Percentiles rank a stretch among this genome's conserved stretches.
Conservation (phyloP, 1,139 yeast genomes). For the Yamadazyma trypodendri region DNA sequence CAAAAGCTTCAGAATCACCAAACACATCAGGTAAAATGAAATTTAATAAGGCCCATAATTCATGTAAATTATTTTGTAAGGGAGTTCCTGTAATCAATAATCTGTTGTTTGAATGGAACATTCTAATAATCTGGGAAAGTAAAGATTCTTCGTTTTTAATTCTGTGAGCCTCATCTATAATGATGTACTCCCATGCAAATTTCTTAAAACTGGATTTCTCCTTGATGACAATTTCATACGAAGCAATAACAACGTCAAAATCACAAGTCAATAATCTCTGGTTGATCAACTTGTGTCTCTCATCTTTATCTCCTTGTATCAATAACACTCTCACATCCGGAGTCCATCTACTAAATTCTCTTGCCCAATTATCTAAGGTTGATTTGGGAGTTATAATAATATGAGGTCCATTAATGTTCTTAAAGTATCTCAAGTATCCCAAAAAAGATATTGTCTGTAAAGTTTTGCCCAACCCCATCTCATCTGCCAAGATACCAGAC, state of each 20-base stretch:
- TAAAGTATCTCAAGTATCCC: constrained; percentile 66
- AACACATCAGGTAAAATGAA: constrained; percentile 77
- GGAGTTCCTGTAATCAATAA: constrained; percentile 81
- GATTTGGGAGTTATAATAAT: constrained; percentile 76
- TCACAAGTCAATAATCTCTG: constrained; percentile 55
- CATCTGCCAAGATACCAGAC: constrained; percentile 94
- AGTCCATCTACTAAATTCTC: constrained; percentile 77
- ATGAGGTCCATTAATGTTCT: constrained; percentile 67
- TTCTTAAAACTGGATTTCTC: constrained; percentile 66
- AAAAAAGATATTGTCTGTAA: constrained; percentile 86
- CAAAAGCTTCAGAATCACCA: constrained; percentile 71
- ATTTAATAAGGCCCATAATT: constrained; percentile 76
- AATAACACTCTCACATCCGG: constrained; percentile 71
- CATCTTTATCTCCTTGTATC: constrained; percentile 72
- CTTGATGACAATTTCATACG: constrained; percentile 74
- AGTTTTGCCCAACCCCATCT: constrained; percentile 97
- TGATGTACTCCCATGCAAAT: constrained; percentile 70
- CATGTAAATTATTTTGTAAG: constrained; percentile 73
- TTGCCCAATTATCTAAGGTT: constrained; percentile 75
- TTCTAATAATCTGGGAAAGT: constrained; percentile 69
- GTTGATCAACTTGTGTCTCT: constrained; percentile 53
- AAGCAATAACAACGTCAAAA: constrained; percentile 71
- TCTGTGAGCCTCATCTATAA: constrained; percentile 82
- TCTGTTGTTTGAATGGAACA: constrained; percentile 69
- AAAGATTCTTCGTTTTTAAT: constrained; percentile 76